These are phyloP conservation scores for Nannizzia gypsea DNA, from an alignment of 2,329 filamentous ascomycete genomes.

Conservation along the genomic window DNA sequence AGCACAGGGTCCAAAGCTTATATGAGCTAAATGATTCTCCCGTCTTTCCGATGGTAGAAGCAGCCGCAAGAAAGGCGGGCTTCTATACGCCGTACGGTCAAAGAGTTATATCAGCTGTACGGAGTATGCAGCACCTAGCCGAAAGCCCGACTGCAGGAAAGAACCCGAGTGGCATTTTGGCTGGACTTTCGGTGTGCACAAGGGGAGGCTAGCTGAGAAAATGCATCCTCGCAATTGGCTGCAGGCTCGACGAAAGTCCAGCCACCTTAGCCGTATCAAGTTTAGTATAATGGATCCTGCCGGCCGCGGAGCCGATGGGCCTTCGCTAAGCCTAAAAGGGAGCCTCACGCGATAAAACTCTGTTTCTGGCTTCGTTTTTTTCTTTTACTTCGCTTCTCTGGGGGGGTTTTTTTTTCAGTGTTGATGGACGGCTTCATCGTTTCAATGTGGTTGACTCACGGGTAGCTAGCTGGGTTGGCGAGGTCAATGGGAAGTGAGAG, in stretches of 20 bases:
- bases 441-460: too few species aligned
- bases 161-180: neutral
- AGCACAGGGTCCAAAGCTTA: neutral
- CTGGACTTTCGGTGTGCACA: neutral
- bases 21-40: neutral
- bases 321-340: neutral
- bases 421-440: too few species aligned
- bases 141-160: neutral
- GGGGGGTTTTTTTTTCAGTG: too few species aligned
- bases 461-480: too few species aligned
- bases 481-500: neutral
- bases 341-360: conserved; percentile 3
- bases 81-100: neutral
- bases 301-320: neutral
- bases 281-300: neutral
- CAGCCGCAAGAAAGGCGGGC: neutral
- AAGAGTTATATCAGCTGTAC: too few species aligned
- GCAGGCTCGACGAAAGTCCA: neutral
- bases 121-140: neutral
- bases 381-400: too few species aligned
- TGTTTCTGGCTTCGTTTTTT: neutral
- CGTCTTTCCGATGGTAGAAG: neutral
- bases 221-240: neutral
- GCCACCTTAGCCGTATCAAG: neutral
- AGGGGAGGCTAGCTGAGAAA: neutral